Evolutionary conservation across 164 flowering plant species (phyloP).

Genomic region (Stephania japonica): DNA sequence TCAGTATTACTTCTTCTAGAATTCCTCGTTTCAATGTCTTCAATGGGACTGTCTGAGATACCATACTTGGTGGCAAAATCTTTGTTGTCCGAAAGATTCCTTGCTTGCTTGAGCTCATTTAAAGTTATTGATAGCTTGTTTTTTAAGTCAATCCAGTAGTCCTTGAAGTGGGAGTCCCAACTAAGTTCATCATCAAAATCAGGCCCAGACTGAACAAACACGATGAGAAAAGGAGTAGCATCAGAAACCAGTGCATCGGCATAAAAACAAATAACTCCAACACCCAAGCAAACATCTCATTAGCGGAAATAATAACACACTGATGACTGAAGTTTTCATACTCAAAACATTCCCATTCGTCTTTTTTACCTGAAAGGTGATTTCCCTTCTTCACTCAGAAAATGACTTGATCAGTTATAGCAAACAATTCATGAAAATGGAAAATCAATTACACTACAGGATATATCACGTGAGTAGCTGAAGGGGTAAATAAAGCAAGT

Average conservation of each 20-base stretch:
- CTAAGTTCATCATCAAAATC: constrained; percentile 79
- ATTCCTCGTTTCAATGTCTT: constrained; percentile 30
- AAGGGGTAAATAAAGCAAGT: no score
- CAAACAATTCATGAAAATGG: neutral
- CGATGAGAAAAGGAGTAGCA: neutral
- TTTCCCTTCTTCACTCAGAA: neutral
- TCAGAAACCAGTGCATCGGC: neutral
- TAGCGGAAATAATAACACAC: neutral
- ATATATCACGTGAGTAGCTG: no score
- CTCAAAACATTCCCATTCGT: neutral
- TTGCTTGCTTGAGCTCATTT: constrained; percentile 61
- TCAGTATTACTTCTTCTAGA: constrained; percentile 47
- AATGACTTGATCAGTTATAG: neutral
- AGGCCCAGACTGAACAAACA: constrained; percentile 34
- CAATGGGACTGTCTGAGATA: constrained; percentile 49
- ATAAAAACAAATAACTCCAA: neutral
- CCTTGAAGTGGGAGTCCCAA: constrained; percentile 93
- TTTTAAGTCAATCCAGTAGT: constrained; percentile 76
- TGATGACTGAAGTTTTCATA: neutral
- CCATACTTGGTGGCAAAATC: constrained; percentile 33
- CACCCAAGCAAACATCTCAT: neutral
- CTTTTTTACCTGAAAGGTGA: neutral
- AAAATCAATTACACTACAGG: neutral
- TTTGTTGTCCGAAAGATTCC: constrained; percentile 52
- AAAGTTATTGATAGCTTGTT: constrained; percentile 41